Base-by-base conservation (phyloP, 345 rosid species). In the Laguncularia racemosa region DNA sequence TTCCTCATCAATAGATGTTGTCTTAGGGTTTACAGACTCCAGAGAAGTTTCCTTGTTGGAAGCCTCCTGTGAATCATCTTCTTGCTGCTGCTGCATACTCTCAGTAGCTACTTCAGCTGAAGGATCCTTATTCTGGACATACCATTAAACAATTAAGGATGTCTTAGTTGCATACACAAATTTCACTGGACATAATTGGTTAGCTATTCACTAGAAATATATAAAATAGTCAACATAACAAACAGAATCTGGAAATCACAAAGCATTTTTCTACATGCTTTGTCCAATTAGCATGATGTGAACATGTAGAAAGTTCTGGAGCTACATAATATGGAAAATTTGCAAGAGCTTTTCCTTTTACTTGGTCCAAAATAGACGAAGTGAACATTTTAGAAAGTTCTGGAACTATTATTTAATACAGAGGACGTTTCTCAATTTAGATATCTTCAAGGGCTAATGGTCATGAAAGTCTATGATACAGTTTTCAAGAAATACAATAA, bases 1-100 rank as follows among this genome's bases (percentile, higher is more conserved):
- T 54, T 80, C 87, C 50, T 85, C 89, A 16, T 49, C 69, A 19
- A 72, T 72, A 2, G 84, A 73, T 3, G 79, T 68, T 23, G 76
- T 75, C 63, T 75, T 59, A 1, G 79, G 80, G 60, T 73, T 78
- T 17, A 48, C 76, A 58, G 53, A 20, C 38, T 73, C 81, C 0
- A 48, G 55, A 10, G 52, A 65, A 28, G 59, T 48, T 16, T 56
- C 66, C 4, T 63, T 55, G 65, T 56, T 52, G 21, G 61, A 33
- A 17, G 63, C 40, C 13, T 72, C 79, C 19, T 59, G 59, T 20
- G 11, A 38, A 43, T 64, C 40, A 4, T 33, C 40, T 60, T 38
- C 46, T 20, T 54, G 67, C 23, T 19, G 60, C 33, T 52, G 38
- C 17, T 50, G 58, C 50, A 43, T 56, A 13, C 53, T 61, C 50